phyloP scores from a whole-genome alignment of 1,139 yeast species.

The Wickerhamomyces sp. region DNA sequence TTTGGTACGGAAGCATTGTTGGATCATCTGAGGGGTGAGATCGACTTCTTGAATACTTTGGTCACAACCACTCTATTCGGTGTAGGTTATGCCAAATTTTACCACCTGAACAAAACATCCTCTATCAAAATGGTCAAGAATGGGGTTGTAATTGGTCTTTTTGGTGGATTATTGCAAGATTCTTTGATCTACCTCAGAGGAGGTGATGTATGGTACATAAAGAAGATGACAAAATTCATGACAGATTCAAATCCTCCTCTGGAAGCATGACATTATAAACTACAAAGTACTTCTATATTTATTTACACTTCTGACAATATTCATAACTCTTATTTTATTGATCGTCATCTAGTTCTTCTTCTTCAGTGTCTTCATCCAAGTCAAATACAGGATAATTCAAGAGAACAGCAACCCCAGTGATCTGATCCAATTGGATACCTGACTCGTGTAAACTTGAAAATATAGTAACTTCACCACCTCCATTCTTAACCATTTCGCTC shows the following conservation, averaged over 20 bases:
- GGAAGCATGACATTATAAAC: background rate
- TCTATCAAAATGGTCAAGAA: slow-evolving; percentile 42
- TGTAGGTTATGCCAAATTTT: slow-evolving; percentile 42
- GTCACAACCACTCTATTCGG: slow-evolving; percentile 52
- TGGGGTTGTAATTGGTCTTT: slow-evolving; percentile 54
- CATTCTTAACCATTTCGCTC: slow-evolving; percentile 60
- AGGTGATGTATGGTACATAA: slow-evolving; percentile 59
- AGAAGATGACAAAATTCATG: background rate
- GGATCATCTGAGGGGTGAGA: slow-evolving; percentile 49
- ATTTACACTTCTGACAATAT: background rate
- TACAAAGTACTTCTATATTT: background rate
- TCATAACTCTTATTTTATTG: background rate
- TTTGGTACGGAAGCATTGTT: slow-evolving; percentile 60
- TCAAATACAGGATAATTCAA: slow-evolving; percentile 82
- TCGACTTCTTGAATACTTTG: slow-evolving; percentile 60
- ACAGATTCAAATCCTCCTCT: background rate
- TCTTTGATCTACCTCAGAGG: slow-evolving; percentile 51
- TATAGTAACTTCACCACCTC: slow-evolving; percentile 74
- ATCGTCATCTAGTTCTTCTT: slow-evolving; percentile 26
- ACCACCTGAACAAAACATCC: slow-evolving; percentile 43
- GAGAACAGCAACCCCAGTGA: slow-evolving; percentile 89
- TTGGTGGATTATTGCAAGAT: slow-evolving; percentile 65
- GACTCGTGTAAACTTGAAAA: slow-evolving; percentile 86
- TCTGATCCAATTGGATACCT: slow-evolving; percentile 82
- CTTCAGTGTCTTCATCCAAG: slow-evolving; percentile 64